Evolutionary conservation across 371 early-diverging fungal species (phyloP), one percentile per base, ranked within the genome.

Genomic region (Mucor mucedo): DNA sequence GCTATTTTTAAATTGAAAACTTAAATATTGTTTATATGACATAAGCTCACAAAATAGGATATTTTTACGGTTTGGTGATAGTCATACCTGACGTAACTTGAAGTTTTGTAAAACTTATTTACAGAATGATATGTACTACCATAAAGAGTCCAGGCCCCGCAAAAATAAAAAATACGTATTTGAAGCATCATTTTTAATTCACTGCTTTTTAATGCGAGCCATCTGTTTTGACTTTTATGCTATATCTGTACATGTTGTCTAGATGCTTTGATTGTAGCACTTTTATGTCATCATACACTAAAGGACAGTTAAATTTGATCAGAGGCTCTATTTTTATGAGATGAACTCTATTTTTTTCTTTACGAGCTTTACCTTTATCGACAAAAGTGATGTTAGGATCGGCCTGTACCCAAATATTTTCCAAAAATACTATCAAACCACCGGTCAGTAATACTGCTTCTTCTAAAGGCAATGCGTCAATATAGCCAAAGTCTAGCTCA

Each of bases 361-460:
- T 4, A 41, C 7, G n/a, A 0, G 1, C 1, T 33, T 52, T 77
- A 83, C 87, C 79, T 54, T 74, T 52, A 44, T 81, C 73, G 8
- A 77, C 71, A 53, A 80, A 84, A 2, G 73, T 56, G 21, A 69
- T 72, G 38, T 62, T 66, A 13, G 78, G 75, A 4, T 73, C 61
- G 0, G 73, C 69, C 30, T 81, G 71, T 57, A 89, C 53, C 71
- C 86, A 92, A 5, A 93, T 71, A 11, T 76, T 73, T 41, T 88
- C 79, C 47, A 93, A 67, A 67, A 92, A 93, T 42, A 80, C 80
- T 10, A 90, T 59, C 72, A 93, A 74, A 1, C 92, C 89, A 10
- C 85, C 89, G 0, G 88, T 86, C 0, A 83, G 68, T 6, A 93
- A 78, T 0, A 89, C 77, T 4, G 80, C 66, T 47, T 91, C 88